Evolutionary conservation across 176 grass and related monocot genomes (phyloP), one percentile per base, ranked within the genome.

Genomic region (Areca catechu): DNA sequence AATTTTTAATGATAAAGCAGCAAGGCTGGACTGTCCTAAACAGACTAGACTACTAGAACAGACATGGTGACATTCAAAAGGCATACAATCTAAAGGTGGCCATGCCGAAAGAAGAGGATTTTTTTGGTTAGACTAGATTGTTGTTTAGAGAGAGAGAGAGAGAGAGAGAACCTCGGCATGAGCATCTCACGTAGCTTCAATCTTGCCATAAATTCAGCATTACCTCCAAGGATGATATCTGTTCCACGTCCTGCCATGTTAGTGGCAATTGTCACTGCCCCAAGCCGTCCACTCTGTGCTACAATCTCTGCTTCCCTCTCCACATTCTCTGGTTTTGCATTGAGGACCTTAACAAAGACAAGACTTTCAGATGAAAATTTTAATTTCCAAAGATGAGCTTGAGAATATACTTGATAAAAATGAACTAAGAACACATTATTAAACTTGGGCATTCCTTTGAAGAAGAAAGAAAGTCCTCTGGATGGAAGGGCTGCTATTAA

Each of bases 251-350:
- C 86, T 17, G 91, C 91, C 91, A 96, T 90, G 74, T 96, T 96
- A 50, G 91, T 96, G 49, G 91, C 91, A 79, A 96, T 84, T 79
- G 91, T 96, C 71, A 96, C 86, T 14, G 83, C 86, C 74, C 86
- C 91, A 69, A 83, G 66, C 49, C 91, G 91, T 54, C 91, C 91
- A 79, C 91, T 96, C 76, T 96, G 91, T 50, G 91, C 91, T 19
- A 96, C 86, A 63, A 96, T 96, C 72, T 96, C 91, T 65, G 91
- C 86, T 79, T 96, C 91, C 74, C 91, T 84, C 80, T 96, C 91
- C 52, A 96, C 86, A 54, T 96, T 96, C 68, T 96, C 91, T 71
- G 91, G 91, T 56, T 96, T 96, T 64, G 91, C 91, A 84, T 96
- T 96, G 54, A 96, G 71, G 34, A 96, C 86, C 91, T 96, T 81